Evolutionary conservation across 2,329 filamentous ascomycete species (phyloP), one percentile per base, ranked within the genome.

Genomic region (Claviceps sp.): DNA sequence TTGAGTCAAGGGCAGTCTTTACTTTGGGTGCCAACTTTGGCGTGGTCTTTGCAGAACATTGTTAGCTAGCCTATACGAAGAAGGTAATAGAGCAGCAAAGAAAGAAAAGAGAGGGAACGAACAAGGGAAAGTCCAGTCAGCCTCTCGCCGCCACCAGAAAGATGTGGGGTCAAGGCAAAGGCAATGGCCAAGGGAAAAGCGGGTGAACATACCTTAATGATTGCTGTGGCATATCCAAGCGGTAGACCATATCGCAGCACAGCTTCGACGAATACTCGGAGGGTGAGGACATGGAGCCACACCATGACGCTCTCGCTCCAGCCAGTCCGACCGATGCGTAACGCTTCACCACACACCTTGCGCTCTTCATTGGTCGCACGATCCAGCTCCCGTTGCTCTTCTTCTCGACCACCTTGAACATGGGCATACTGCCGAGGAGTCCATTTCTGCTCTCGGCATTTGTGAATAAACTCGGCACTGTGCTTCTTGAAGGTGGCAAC

Each of bases 221-320:
- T 71, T 16, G 84, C 88, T 59, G 85, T 87, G 48, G 95, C 84
- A 68, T 91, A 98, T 60, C 94, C 87, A 57, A 96, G 71, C 47
- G 93, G 93, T 61, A 98, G 69, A 30, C 93, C 93, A 64, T 98
- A 98, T 58, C 93, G 82, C 63, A 98, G 73, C n/a, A 98, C 93
- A 5, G 90, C 95, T 76, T 98, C 93, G 20, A 98, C 93, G 68
- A 97, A 98, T 20, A 97, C 90, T 51, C 93, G 77, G 61, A 98
- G 71, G 6, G 90, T 87, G 62, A 97, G 75, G 30, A 95, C 86
- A 65, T 98, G 93, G 48, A 95, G 79, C 89, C 90, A 95, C 51
- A 91, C 85, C 88, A 95, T 95, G 58, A 95, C 89, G 56, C 85
- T 85, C 71, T 98, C 93, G 64, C 89, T 91, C 81, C 93, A 98